A percentile compares a stretch with the other conserved stretches of the same genome.
phyloP scores from a whole-genome alignment of 1,284 basidiomycete species.

The Neotropicomus parvogracilis region DNA sequence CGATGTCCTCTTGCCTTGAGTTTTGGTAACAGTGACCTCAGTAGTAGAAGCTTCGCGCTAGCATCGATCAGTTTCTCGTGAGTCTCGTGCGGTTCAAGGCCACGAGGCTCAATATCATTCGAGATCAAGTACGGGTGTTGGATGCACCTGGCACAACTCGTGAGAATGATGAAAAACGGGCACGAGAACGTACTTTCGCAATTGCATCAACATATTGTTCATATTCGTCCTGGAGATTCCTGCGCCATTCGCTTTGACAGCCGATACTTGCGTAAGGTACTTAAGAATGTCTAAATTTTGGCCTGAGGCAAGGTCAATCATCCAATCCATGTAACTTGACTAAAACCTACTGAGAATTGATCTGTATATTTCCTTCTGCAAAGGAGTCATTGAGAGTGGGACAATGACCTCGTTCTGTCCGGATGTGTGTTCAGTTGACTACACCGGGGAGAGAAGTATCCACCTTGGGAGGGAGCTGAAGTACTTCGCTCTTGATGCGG shows the following conservation, averaged over 20 bases:
- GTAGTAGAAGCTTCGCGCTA: constrained; percentile 83
- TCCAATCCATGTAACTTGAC: background rate
- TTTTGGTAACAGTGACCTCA: constrained; percentile 82
- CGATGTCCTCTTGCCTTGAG: constrained; percentile 89
- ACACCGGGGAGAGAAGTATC: constrained; percentile 6
- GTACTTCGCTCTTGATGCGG: constrained; percentile 88
- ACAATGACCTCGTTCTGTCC: constrained; percentile 83
- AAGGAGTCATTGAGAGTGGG: constrained; percentile 82
- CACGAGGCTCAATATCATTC: constrained; percentile 76
- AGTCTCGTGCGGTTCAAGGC: constrained; percentile 55
- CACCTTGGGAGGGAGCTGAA: constrained; percentile 90
- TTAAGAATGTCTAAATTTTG: constrained; percentile 67
- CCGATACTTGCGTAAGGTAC: constrained; percentile 46
- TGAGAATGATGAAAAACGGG: constrained; percentile 3
- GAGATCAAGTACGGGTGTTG: constrained; percentile 91
- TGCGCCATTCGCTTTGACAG: constrained; percentile 32
- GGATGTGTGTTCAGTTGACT: constrained; percentile 13
- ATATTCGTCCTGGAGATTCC: constrained; percentile 48
- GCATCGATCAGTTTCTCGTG: constrained; percentile 82
- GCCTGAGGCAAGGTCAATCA: constrained; percentile 39
- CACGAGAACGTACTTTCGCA: constrained; percentile 62
- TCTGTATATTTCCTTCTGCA: constrained; percentile 90
- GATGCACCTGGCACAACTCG: constrained; percentile 52
- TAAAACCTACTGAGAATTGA: constrained; percentile 63
- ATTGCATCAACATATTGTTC: constrained; percentile 83